Evolutionary conservation across 1,139 yeast species (phyloP).

Genomic region (Hansenula sp.): DNA sequence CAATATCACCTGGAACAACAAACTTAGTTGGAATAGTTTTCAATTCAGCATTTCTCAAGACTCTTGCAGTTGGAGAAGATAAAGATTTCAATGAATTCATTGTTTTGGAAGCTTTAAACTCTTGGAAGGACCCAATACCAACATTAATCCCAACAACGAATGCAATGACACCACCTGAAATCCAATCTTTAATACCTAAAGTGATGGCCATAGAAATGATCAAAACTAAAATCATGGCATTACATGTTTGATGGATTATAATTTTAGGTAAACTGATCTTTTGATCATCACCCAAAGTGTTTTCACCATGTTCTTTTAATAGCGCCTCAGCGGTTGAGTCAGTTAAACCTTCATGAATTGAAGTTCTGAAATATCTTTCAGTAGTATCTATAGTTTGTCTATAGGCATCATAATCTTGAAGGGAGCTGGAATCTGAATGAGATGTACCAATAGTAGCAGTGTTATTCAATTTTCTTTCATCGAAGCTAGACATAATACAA

Average conservation of each 20-base stretch:
- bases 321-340: conserved; percentile 20
- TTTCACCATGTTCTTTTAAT: conserved; percentile 45
- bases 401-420: conserved; percentile 9
- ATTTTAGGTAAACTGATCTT: conserved; percentile 55
- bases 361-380: conserved; percentile 34
- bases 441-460: conserved; percentile 8
- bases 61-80: conserved; percentile 71
- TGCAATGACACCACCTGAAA: conserved; percentile 78
- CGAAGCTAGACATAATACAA: conserved; percentile 11
- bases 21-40: conserved; percentile 56
- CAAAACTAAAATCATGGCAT: conserved; percentile 77
- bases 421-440: conserved; percentile 3
- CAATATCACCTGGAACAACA: conserved; percentile 78
- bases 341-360: conserved; percentile 44
- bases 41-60: conserved; percentile 60
- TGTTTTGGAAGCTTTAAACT: conserved; percentile 70
- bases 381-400: conserved; percentile 28
- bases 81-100: conserved; percentile 71
- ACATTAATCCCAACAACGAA: conserved; percentile 67
- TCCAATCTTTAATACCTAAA: conserved; percentile 73
- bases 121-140: conserved; percentile 67
- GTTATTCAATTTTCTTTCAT: conserved; percentile 9
- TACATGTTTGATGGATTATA: conserved; percentile 65
- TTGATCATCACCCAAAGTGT: conserved; percentile 57
- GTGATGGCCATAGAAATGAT: conserved; percentile 73